Evolutionary conservation across 163 green algal genomes (phyloP).

Genomic region (Prototheca wickerhamii): DNA sequence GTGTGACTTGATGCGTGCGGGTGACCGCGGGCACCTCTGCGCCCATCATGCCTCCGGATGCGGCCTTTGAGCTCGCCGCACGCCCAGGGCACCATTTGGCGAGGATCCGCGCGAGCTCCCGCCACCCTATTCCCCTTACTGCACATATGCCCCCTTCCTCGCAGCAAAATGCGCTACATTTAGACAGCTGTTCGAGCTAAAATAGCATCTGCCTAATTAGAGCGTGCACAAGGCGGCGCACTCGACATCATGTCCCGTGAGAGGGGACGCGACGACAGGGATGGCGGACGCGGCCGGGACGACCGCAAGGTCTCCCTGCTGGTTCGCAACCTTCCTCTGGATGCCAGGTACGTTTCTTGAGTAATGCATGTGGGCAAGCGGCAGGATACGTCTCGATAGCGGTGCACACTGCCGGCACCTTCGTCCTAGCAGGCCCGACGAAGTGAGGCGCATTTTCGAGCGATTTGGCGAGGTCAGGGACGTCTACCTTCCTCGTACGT

Average conservation of each 20-base stretch:
- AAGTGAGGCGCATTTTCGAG: conserved; percentile 52
- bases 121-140: no score
- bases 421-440: conserved; percentile 20
- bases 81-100: no score
- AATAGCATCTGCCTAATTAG: no score
- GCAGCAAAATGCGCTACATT: no score
- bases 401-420: neutral
- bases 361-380: neutral
- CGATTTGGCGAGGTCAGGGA: conserved; percentile 62
- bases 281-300: neutral
- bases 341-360: conserved; percentile 24
- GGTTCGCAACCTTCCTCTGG: conserved; percentile 40
- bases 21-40: no score
- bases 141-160: no score
- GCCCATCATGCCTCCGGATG: no score
- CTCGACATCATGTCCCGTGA: conserved; percentile 3
- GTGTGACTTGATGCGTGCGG: no score
- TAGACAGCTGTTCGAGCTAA: no score
- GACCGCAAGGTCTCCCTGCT: conserved; percentile 29
- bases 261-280: neutral
- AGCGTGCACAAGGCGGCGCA: no score
- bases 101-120: no score
- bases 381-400: neutral
- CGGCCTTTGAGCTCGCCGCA: no score
- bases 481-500: conserved; percentile 57